phyloP scores from a whole-genome alignment of 2,329 filamentous ascomycete genomes.

The Pseudopyricularia cyperi region DNA sequence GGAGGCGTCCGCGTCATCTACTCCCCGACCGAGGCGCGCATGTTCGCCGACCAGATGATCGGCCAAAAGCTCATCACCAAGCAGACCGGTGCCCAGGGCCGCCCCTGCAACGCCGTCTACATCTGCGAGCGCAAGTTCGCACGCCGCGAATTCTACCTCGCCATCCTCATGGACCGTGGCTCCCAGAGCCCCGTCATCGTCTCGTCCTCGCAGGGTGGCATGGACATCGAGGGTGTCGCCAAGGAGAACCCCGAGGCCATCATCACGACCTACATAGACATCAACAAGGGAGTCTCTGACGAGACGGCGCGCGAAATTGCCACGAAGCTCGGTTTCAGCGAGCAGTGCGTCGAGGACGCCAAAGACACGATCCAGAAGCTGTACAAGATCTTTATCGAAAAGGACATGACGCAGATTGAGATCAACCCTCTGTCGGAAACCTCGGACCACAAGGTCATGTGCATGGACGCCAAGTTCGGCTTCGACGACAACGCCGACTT shows the following conservation, averaged over 20 bases:
- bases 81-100: constrained; percentile 88
- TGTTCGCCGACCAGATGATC: constrained; percentile 99
- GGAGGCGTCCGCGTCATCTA: constrained; percentile 98
- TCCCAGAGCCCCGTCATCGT: constrained; percentile 91
- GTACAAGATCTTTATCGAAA: constrained; percentile 97
- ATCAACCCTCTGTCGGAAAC: constrained; percentile 99
- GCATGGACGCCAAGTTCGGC: constrained; percentile 98
- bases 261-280: constrained; percentile 84
- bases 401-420: constrained; percentile 97
- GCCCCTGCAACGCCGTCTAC: constrained; percentile 94
- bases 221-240: constrained; percentile 97
- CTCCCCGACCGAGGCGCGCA: constrained; percentile 89
- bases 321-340: constrained; percentile 87
- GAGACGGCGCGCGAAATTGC: constrained; percentile 86
- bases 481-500: constrained; percentile 99
- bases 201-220: constrained; percentile 93
- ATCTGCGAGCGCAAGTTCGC: constrained; percentile 99
- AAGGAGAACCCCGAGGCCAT: constrained; percentile 97
- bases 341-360: constrained; percentile 92
- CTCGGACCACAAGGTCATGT: constrained; percentile 92
- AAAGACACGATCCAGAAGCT: constrained; percentile 97
- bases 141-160: constrained; percentile 96
- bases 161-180: constrained; percentile 93
- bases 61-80: constrained; percentile 99
- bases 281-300: constrained; percentile 89